A percentile compares a stretch with the other conserved stretches of the same genome.
phyloP scores from a whole-genome alignment of 345 rosid species.

The Corchorus olitorius region DNA sequence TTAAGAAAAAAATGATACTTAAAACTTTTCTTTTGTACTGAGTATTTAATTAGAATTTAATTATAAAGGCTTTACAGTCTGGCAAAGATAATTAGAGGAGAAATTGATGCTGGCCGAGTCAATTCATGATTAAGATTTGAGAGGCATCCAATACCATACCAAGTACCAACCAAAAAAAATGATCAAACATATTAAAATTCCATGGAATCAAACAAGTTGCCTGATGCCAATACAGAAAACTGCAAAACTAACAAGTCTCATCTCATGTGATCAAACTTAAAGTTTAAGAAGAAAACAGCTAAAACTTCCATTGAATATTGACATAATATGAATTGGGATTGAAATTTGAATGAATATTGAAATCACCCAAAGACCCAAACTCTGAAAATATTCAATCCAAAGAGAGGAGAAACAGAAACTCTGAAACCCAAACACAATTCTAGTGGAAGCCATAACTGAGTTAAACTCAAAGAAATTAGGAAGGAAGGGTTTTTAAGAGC shows the following conservation, averaged over 20 bases:
- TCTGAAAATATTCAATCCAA: not conserved
- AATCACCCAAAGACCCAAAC: not conserved
- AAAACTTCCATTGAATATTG: not conserved
- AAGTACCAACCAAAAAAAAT: not conserved
- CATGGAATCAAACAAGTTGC: too few species aligned
- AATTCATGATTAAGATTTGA: not conserved
- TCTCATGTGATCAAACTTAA: not conserved
- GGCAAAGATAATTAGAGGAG: not conserved
- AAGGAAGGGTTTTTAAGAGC: not conserved
- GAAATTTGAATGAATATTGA: not conserved
- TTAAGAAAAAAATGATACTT: too few species aligned
- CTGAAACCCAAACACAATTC: slow-evolving; percentile 7
- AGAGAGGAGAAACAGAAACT: not conserved
- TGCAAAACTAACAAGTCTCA: not conserved
- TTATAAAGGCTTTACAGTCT: not conserved
- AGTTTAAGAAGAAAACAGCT: not conserved
- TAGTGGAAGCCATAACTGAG: not conserved
- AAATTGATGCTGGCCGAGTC: not conserved
- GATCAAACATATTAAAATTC: not conserved
- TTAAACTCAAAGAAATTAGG: not conserved
- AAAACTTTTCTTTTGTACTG: too few species aligned
- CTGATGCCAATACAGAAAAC: not conserved
- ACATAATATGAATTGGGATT: not conserved
- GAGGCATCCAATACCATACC: slow-evolving; percentile 14
- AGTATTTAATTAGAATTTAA: not conserved